A percentile compares a stretch with the other conserved stretches of the same genome.
These are phyloP conservation scores for Juncus effusus DNA, from an alignment of 176 grass and related monocot genomes.

Conservation along the genomic window DNA sequence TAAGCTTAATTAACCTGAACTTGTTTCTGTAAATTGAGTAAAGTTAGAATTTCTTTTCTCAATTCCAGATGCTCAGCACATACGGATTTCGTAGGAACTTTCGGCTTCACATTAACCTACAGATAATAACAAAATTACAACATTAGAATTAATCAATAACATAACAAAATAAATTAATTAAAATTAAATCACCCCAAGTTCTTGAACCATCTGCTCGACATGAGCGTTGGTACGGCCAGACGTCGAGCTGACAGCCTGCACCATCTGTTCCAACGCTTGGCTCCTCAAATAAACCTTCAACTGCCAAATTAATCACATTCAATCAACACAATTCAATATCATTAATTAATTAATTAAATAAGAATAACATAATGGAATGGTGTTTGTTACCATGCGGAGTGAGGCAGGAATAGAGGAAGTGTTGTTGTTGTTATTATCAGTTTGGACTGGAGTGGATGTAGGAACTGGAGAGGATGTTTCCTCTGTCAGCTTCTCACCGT, in stretches of 20 bases:
- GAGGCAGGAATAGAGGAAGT: slow-evolving; percentile 72
- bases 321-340: background rate
- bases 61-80: slow-evolving; percentile 95
- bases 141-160: background rate
- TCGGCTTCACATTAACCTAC: slow-evolving; percentile 95
- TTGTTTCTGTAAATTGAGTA: slow-evolving; percentile 99
- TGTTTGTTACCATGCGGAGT: slow-evolving; percentile 59
- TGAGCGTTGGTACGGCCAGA: slow-evolving; percentile 81
- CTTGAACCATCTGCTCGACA: slow-evolving; percentile 89
- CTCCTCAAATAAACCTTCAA: slow-evolving; percentile 88
- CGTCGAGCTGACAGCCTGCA: slow-evolving; percentile 75
- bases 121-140: slow-evolving; percentile 21
- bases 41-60: slow-evolving; percentile 90
- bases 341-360: background rate
- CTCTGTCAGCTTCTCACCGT: slow-evolving; percentile 31
- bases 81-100: slow-evolving; percentile 96
- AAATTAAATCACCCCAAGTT: slow-evolving; percentile 57
- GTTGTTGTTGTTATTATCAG: slow-evolving; percentile 37
- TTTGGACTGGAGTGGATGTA: slow-evolving; percentile 35
- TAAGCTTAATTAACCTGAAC: slow-evolving; percentile 29
- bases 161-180: background rate
- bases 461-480: slow-evolving; percentile 33
- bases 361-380: slow-evolving; percentile 10
- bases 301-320: slow-evolving; percentile 28
- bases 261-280: slow-evolving; percentile 93